phyloP scores from a whole-genome alignment of 2,329 filamentous ascomycete genomes.

The Beauveria asiatica region DNA sequence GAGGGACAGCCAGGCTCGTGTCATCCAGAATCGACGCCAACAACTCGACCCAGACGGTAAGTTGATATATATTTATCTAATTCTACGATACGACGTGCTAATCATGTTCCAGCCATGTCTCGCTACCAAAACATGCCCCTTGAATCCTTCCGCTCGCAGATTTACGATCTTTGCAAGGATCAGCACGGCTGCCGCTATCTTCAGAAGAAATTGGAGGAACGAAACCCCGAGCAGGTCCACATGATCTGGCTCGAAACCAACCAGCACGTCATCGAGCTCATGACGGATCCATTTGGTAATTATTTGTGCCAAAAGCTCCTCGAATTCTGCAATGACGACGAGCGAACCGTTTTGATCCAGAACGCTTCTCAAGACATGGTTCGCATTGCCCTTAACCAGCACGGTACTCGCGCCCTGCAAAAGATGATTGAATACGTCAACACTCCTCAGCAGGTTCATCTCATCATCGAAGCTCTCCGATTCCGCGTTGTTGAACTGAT shows the following conservation, averaged over 20 bases:
- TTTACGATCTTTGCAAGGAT: slow-evolving; percentile 91
- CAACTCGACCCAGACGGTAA: slow-evolving; percentile 64
- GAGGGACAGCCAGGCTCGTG: slow-evolving; percentile 67
- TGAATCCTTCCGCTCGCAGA: slow-evolving; percentile 71
- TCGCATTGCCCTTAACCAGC: slow-evolving; percentile 90
- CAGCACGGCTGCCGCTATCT: slow-evolving; percentile 96
- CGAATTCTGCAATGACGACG: slow-evolving; percentile 89
- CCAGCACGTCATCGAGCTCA: slow-evolving; percentile 88
- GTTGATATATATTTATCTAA: slow-evolving; percentile 11
- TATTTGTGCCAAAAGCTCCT: slow-evolving; percentile 98
- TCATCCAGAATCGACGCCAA: slow-evolving; percentile 66
- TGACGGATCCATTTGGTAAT: slow-evolving; percentile 99
- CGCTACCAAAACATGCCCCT: slow-evolving; percentile 78
- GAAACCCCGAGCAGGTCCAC: slow-evolving; percentile 72
- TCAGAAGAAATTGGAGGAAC: slow-evolving; percentile 94
- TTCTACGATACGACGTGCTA: slow-evolving; percentile 18
- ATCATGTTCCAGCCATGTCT: slow-evolving; percentile 49
- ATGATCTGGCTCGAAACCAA: slow-evolving; percentile 94
- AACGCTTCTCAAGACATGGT: slow-evolving; percentile 85
- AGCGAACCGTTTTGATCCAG: slow-evolving; percentile 85
- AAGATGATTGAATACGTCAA: slow-evolving; percentile 99
- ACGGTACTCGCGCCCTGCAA: slow-evolving; percentile 90
- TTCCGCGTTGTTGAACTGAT: slow-evolving; percentile 87
- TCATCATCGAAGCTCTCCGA: slow-evolving; percentile 78
- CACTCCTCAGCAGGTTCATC: slow-evolving; percentile 73